Base-by-base conservation (phyloP, 495 filamentous ascomycete genomes). In the Corynascus novoguineensis region DNA sequence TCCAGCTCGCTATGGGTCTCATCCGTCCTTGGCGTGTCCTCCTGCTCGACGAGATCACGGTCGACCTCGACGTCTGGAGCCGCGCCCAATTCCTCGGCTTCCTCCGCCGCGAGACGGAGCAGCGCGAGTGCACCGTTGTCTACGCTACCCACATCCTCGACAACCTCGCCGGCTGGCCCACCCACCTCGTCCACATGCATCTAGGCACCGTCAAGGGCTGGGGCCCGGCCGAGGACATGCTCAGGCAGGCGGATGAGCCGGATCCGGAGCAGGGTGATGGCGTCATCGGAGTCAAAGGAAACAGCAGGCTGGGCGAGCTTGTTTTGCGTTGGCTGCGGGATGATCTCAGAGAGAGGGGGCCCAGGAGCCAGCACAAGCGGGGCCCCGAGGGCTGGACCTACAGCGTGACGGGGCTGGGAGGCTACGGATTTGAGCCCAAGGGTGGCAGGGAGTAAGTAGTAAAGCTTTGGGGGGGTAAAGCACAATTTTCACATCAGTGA, bases 91-190 rank as follows among this genome's bases (percentile, higher is more conserved):
- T 99, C 68, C 75, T 99, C n/a, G 71, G 75, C 3, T 99, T 90
- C 68, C 67, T 99, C 65, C 88, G 89, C 67, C 77, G 78, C 21
- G 93, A 99, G 80, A 97, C 93, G 0, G 86, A 91, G 74, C 73
- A 64, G 7, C 74, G 95, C 46, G 71, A 81, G 10, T 96, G 90
- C 67, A 96, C 93, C 3, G 87, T 99, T 61, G 92, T 97, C 25
- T 99, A 99, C 71, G 93, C 93, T 24, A 97, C 93, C 19, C 93
- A 99, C 69, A 96, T 99, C 51, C 69, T 99, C 63, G 93, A 99
- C 67, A 95, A 95, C 60, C 69, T 97, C 25, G 89, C 88, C 0
- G 82, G 82, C 32, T 99, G 93, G 93, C 93, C 93, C 48, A 95
- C 86, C 0, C 92, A 99, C 73, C 71, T 99, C 48, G 91, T 96